Base-by-base conservation (phyloP, 2,329 filamentous ascomycete species). In the Stagonosporopsis cucurbitacearum region DNA sequence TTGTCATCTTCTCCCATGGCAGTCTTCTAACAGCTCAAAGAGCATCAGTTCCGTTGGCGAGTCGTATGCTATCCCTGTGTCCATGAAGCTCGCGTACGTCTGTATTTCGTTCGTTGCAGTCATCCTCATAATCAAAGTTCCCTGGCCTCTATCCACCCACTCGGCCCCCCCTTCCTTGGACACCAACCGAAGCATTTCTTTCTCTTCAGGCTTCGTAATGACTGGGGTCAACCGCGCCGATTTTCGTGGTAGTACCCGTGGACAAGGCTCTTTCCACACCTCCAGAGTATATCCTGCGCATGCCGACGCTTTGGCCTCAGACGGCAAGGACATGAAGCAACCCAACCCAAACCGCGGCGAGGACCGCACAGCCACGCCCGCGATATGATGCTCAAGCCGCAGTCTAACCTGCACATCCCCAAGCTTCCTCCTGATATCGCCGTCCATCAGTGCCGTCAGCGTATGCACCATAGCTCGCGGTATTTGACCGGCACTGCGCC, bases 381-480 rank as follows among this genome's bases (percentile, higher is more conserved):
- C 63, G 35, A 65, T 53, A 2, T 40, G 28, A 20, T 60, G 55
- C 19, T 48, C 58, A 12, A 70, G 22, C 20, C 53, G 46, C 6
- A 71, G 17, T 6, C 44, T 51, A 5, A 67, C 50, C 7, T 46
- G 50, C 4, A 72, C 51, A 37, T 56, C 15, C 1, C 66, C 64
- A 2, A 39, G 44, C 28, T 57, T 68, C 33, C 17, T 36, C 55
- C 37, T 60, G 7, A 66, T 26, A 6, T 59, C 49, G 0, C 15
- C 40, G 23, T 64, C 60, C 59, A 65, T 60, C 35, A 67, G 42
- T 6, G 40, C 37, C 3, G 60, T 64, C 0, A 70, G 25, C 4
- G 60, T 64, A 6, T 50, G 43, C 2, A 60, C 54, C 65, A 72
- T 69, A 7, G 57, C 62, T 26, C 33, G 41, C 8, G 60, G 60